Conservation (phyloP, 2,329 filamentous ascomycete species). For the Talaromyces piceae region DNA sequence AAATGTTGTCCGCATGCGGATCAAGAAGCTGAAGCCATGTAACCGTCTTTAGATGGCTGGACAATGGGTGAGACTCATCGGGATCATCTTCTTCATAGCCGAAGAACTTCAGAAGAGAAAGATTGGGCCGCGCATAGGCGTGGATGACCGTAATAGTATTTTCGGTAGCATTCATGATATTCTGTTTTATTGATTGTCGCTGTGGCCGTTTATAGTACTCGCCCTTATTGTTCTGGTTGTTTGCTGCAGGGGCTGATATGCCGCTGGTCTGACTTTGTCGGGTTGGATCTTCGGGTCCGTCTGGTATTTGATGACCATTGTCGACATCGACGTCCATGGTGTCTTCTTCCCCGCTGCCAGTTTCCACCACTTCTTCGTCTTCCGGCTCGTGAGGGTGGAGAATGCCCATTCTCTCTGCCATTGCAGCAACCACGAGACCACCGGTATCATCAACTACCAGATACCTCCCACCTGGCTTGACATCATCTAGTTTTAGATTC, state of each 20-base stretch:
- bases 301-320: neutral
- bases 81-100: constrained; percentile 66
- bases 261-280: neutral
- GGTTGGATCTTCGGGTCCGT: neutral
- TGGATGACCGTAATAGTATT: constrained; percentile 53
- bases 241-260: neutral
- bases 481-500: constrained; percentile 20
- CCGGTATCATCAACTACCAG: constrained; percentile 81
- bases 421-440: constrained; percentile 69
- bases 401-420: constrained; percentile 85
- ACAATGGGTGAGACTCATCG: constrained; percentile 65
- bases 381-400: constrained; percentile 47
- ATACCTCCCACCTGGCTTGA: constrained; percentile 56
- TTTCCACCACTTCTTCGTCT: constrained; percentile 19
- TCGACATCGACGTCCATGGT: neutral
- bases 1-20: constrained; percentile 67
- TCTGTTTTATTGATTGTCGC: constrained; percentile 15
- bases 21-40: constrained; percentile 88
- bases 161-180: constrained; percentile 40
- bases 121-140: constrained; percentile 71
- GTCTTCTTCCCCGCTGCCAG: constrained; percentile 11
- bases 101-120: constrained; percentile 83
- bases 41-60: constrained; percentile 70
- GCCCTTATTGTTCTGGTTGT: constrained; percentile 6
- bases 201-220: constrained; percentile 4